Evolutionary conservation across 2,329 filamentous ascomycete genomes (phyloP).

Genomic region (Ceratocystis albifundus): DNA sequence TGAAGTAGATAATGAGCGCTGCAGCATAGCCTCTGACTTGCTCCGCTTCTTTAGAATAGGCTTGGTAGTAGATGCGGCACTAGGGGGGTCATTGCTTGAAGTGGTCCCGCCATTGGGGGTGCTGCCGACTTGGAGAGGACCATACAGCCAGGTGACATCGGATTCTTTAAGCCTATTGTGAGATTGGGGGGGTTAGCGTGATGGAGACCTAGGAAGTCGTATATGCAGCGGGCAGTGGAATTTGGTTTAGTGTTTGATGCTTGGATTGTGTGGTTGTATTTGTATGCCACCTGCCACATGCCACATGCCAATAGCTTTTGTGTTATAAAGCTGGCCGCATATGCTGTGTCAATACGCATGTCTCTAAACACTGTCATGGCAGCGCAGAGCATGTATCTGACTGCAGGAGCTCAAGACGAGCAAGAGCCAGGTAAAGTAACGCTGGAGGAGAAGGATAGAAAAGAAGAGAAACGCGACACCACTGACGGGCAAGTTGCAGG

Average conservation of each 20-base stretch:
- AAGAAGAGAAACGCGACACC: background rate
- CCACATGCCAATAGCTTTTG: background rate
- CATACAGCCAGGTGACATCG: slow-evolving; percentile 96
- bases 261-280: background rate
- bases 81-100: slow-evolving; percentile 34
- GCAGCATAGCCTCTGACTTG: slow-evolving; percentile 90
- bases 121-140: slow-evolving; percentile 67
- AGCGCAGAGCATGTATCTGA: background rate
- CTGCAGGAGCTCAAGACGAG: background rate
- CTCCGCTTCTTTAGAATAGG: slow-evolving; percentile 93
- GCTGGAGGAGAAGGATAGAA: background rate
- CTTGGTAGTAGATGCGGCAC: slow-evolving; percentile 68
- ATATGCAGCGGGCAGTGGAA: background rate
- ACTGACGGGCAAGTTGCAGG: slow-evolving; percentile 1
- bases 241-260: background rate
- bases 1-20: slow-evolving; percentile 75
- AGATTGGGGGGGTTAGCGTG: slow-evolving; percentile 2
- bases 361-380: background rate
- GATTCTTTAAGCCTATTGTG: slow-evolving; percentile 79
- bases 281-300: background rate
- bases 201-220: background rate
- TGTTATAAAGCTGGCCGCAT: background rate
- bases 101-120: slow-evolving; percentile 41
- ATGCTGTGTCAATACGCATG: background rate
- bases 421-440: background rate